These are phyloP conservation scores for Fusarium sororula DNA, from an alignment of 2,329 filamentous ascomycete species.

Conservation along the genomic window DNA sequence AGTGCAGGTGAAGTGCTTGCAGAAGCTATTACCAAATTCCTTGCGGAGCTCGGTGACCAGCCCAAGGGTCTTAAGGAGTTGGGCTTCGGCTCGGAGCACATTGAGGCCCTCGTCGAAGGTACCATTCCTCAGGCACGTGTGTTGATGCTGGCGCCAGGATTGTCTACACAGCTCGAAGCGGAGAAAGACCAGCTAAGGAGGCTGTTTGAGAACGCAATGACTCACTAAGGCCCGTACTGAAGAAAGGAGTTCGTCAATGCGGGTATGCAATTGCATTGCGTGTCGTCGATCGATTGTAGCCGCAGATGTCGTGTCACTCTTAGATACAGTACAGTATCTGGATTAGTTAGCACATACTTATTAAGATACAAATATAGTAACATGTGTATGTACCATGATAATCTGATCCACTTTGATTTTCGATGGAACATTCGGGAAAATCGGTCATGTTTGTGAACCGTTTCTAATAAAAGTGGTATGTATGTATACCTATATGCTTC, in stretches of 20 bases:
- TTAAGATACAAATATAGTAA: constrained; percentile 11
- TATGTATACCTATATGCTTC: not conserved
- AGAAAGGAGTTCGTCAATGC: constrained; percentile 21
- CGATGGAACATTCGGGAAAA: constrained; percentile 6
- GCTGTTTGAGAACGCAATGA: constrained; percentile 72
- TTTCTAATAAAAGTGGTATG: not conserved
- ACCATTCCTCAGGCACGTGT: constrained; percentile 93
- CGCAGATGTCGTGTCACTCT: constrained; percentile 6
- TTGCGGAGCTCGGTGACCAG: constrained; percentile 87
- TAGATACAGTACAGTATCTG: constrained; percentile 10
- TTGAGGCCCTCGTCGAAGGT: constrained; percentile 89
- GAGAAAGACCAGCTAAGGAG: constrained; percentile 77
- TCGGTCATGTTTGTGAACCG: not conserved
- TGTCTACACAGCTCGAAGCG: constrained; percentile 73
- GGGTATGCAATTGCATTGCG: constrained; percentile 25
- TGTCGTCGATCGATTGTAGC: constrained; percentile 17
- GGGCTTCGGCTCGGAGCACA: constrained; percentile 78
- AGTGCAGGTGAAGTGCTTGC: constrained; percentile 88
- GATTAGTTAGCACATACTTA: not conserved
- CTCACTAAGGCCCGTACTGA: constrained; percentile 40
- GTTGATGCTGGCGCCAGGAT: constrained; percentile 86
- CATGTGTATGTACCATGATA: not conserved
- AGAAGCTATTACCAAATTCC: constrained; percentile 83
- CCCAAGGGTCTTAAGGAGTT: constrained; percentile 84
- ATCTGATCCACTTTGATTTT: constrained; percentile 5